Conservation (phyloP, 2,329 filamentous ascomycete genomes). For the Ambrosiella cleistominuta region DNA sequence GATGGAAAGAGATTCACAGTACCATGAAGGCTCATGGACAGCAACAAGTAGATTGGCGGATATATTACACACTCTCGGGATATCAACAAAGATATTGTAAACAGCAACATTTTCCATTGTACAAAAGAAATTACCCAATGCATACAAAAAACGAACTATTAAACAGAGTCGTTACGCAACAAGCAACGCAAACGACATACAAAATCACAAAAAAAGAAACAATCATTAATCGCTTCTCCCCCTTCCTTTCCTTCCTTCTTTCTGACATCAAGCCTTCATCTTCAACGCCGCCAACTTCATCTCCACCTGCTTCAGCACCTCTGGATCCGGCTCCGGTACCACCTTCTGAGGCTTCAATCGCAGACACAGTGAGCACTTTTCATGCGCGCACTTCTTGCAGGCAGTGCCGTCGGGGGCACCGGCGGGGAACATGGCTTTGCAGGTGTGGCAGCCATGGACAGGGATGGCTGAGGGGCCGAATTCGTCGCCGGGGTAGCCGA, state of each 20-base stretch:
- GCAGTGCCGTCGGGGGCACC: constrained; percentile 31
- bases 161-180: no score
- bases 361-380: constrained; percentile 41
- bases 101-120: no score
- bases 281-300: constrained; percentile 32
- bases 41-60: no score
- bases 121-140: background rate
- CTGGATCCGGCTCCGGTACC: constrained; percentile 43
- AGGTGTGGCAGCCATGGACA: constrained; percentile 44
- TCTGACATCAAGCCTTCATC: constrained; percentile 15
- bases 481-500: constrained; percentile 51
- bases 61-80: no score
- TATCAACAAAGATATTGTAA: no score
- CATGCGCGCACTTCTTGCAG: constrained; percentile 43
- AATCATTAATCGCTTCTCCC: background rate
- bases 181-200: background rate
- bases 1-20: no score
- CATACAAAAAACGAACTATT: background rate
- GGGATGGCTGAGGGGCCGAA: constrained; percentile 34
- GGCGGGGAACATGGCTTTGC: constrained; percentile 38
- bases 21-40: no score
- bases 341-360: constrained; percentile 41
- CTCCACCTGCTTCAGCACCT: constrained; percentile 39
- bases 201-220: background rate
- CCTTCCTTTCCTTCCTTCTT: no score